Conservation (phyloP, 495 filamentous ascomycete genomes). For the Penicillium egyptiacum region DNA sequence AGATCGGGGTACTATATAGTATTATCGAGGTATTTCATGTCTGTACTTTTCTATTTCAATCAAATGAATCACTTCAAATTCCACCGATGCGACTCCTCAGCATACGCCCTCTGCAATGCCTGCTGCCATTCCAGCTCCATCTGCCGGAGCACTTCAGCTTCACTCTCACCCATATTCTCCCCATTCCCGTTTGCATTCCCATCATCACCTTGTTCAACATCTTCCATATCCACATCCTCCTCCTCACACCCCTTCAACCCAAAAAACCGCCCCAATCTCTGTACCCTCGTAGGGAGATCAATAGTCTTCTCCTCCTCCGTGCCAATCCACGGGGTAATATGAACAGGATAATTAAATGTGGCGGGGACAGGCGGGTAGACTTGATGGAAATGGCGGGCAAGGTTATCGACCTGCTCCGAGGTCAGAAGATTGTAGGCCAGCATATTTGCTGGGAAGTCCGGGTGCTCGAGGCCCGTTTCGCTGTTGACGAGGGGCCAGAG, state of each 20-base stretch:
- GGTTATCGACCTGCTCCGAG: slow-evolving; percentile 63
- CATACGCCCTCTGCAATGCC: slow-evolving; percentile 30
- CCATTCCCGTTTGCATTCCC: not conserved
- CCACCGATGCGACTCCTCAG: slow-evolving; percentile 10
- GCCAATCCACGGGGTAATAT: slow-evolving; percentile 43
- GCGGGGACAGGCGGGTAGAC: slow-evolving; percentile 51
- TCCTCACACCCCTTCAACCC: slow-evolving; percentile 59
- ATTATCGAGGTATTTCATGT: not conserved
- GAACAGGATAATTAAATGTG: slow-evolving; percentile 63
- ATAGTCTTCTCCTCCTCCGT: slow-evolving; percentile 26
- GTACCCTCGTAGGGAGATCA: slow-evolving; percentile 57
- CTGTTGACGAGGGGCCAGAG: slow-evolving; percentile 43
- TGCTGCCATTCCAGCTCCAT: slow-evolving; percentile 35
- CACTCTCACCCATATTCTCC: not conserved
- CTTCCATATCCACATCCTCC: not conserved
- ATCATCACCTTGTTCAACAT: not conserved
- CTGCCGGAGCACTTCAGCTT: slow-evolving; percentile 14
- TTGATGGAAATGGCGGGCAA: slow-evolving; percentile 78
- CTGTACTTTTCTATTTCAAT: not conserved
- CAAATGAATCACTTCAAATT: slow-evolving; percentile 2
- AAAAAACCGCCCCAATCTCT: slow-evolving; percentile 64
- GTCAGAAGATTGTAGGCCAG: slow-evolving; percentile 76
- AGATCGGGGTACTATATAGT: not conserved
- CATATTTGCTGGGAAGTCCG: slow-evolving; percentile 63
- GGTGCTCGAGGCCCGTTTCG: slow-evolving; percentile 59